These are phyloP conservation scores for Peronospora farinosa DNA, from an alignment of 352 stramenopile species.

Conservation along the genomic window DNA sequence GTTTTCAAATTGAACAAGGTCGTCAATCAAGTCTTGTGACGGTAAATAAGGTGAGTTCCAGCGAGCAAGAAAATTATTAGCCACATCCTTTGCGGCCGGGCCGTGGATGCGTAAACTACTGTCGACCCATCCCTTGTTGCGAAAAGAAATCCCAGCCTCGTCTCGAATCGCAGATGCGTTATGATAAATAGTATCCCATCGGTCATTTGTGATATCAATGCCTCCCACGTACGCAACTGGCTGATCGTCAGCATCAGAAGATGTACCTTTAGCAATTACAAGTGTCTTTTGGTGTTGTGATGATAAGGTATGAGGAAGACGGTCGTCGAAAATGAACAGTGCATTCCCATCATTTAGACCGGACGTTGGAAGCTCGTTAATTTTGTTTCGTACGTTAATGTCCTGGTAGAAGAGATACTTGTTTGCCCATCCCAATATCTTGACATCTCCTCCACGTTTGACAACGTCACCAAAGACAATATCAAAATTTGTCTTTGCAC, in stretches of 20 bases:
- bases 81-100: conserved; percentile 21
- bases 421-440: background rate
- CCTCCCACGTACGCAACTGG: conserved; percentile 41
- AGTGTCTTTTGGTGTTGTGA: conserved; percentile 1
- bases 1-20: conserved; percentile 37
- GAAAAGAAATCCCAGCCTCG: background rate
- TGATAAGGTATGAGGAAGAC: background rate
- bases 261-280: background rate
- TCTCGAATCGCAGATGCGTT: conserved; percentile 30
- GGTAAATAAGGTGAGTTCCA: conserved; percentile 36
- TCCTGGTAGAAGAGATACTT: background rate
- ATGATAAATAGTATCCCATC: conserved; percentile 48
- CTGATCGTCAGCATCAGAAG: background rate
- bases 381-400: background rate
- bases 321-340: conserved; percentile 1
- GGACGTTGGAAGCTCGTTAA: background rate
- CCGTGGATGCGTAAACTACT: conserved; percentile 30
- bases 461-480: background rate
- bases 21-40: conserved; percentile 16
- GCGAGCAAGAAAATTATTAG: conserved; percentile 38
- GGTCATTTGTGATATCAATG: conserved; percentile 39
- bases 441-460: background rate
- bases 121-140: conserved; percentile 46
- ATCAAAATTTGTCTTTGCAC: background rate
- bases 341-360: background rate